Evolutionary conservation across 345 rosid species (phyloP).

Genomic region (Lepidium sativum): DNA sequence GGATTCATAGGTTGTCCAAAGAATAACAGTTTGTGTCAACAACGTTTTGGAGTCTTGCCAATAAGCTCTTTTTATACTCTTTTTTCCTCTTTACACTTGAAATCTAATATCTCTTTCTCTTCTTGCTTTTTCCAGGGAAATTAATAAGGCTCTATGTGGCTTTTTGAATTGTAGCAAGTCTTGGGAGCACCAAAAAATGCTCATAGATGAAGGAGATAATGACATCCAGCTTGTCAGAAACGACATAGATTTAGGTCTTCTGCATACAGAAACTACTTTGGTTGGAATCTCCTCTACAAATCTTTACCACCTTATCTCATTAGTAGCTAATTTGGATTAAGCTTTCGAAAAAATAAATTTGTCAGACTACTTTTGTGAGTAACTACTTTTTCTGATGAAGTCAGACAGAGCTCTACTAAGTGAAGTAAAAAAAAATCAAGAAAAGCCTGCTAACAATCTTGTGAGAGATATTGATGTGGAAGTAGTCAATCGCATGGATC

Average conservation of each 20-base stretch:
- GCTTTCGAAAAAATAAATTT: background rate
- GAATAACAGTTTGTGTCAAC: background rate
- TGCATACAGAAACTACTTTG: constrained; percentile 7
- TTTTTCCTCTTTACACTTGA: background rate
- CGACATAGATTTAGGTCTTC: constrained; percentile 13
- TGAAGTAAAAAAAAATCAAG: constrained; percentile 25
- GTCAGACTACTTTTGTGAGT: background rate
- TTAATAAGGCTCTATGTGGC: constrained; percentile 88
- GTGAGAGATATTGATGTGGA: constrained; percentile 18
- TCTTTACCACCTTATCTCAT: background rate
- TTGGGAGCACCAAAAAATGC: constrained; percentile 27
- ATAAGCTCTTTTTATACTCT: background rate
- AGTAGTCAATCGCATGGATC: constrained; percentile 13
- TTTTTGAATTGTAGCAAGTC: constrained; percentile 46
- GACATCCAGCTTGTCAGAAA: constrained; percentile 24
- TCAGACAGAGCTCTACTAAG: constrained; percentile 32
- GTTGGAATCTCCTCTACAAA: constrained; percentile 6
- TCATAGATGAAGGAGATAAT: constrained; percentile 21
- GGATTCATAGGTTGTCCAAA: constrained; percentile 8
- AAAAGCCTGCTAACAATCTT: constrained; percentile 7
- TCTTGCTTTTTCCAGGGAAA: constrained; percentile 63
- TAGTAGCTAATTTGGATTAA: background rate
- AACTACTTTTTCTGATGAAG: constrained; percentile 21
- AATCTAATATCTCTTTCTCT: background rate
- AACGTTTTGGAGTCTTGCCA: background rate